Percentiles rank a stretch among this genome's conserved stretches.
Conservation (phyloP, 352 stramenopile genomes). For the Globisporangium nunn region DNA sequence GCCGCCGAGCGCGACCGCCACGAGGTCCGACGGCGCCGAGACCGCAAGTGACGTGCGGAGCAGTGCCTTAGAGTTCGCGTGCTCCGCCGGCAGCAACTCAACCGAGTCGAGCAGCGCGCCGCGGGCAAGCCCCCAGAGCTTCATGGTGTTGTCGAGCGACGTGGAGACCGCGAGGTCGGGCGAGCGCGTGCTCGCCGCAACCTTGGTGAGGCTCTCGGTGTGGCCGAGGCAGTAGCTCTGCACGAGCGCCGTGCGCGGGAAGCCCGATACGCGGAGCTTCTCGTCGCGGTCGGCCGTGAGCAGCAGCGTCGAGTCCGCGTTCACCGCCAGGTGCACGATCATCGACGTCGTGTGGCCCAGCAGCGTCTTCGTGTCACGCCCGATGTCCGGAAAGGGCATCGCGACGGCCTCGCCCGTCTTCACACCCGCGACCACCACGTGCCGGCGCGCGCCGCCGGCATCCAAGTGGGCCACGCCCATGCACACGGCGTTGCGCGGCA, state of each 20-base stretch:
- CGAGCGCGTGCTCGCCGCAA: conserved; percentile 36
- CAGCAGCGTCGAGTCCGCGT: conserved; percentile 42
- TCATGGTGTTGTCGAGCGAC: conserved; percentile 77
- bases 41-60: conserved; percentile 55
- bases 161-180: conserved; percentile 57
- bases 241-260: conserved; percentile 63
- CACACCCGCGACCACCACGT: conserved; percentile 65
- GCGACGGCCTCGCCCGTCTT: conserved; percentile 81
- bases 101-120: conserved; percentile 53
- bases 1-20: conserved; percentile 49
- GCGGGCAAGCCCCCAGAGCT: conserved; percentile 56
- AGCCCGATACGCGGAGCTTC: conserved; percentile 80
- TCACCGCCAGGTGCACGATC: conserved; percentile 68
- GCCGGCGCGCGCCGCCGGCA: conserved; percentile 25
- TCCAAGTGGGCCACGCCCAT: conserved; percentile 35
- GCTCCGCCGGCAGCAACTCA: conserved; percentile 25
- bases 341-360: conserved; percentile 84
- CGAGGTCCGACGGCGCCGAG: conserved; percentile 44
- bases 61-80: conserved; percentile 29
- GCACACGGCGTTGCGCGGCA: conserved; percentile 69
- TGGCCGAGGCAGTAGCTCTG: conserved; percentile 84
- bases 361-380: conserved; percentile 61
- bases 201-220: conserved; percentile 51
- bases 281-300: conserved; percentile 79
- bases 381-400: conserved; percentile 65